Percentiles rank a stretch among this genome's conserved stretches.
Evolutionary conservation across 352 stramenopile species (phyloP).

Genomic region (Peronospora belbahrii): DNA sequence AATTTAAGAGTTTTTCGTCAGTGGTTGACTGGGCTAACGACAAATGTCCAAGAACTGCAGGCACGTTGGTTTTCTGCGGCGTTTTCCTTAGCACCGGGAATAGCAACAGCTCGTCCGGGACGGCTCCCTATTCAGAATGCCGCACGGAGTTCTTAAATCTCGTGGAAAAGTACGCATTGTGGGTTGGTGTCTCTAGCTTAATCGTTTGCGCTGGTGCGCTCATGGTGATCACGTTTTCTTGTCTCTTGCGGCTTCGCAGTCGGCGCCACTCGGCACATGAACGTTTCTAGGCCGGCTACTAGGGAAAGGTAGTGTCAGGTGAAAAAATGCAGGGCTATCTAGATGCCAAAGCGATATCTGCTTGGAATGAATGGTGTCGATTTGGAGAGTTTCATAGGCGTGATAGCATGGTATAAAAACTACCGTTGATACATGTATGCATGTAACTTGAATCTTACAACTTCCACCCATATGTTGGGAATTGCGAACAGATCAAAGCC

Average conservation of each 20-base stretch:
- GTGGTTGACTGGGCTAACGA: constrained; percentile 80
- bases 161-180: constrained; percentile 34
- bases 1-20: constrained; percentile 56
- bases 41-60: constrained; percentile 43
- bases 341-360: too few species aligned
- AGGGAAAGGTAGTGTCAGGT: constrained; percentile 6
- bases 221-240: constrained; percentile 43
- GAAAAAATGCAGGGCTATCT: too few species aligned
- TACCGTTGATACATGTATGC: too few species aligned
- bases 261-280: constrained; percentile 13
- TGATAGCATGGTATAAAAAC: too few species aligned
- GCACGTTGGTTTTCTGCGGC: constrained; percentile 55
- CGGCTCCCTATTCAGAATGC: constrained; percentile 45
- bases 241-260: constrained; percentile 31
- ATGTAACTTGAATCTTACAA: too few species aligned
- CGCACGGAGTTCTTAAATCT: constrained; percentile 40
- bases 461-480: too few species aligned
- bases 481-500: too few species aligned
- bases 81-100: constrained; percentile 32
- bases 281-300: constrained; percentile 14
- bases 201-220: constrained; percentile 33
- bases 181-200: constrained; percentile 32
- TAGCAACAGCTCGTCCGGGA: constrained; percentile 23
- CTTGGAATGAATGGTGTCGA: too few species aligned
- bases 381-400: too few species aligned